Base-by-base conservation (phyloP, 192 early-diverging fungal species). In the Coemansia sp. region DNA sequence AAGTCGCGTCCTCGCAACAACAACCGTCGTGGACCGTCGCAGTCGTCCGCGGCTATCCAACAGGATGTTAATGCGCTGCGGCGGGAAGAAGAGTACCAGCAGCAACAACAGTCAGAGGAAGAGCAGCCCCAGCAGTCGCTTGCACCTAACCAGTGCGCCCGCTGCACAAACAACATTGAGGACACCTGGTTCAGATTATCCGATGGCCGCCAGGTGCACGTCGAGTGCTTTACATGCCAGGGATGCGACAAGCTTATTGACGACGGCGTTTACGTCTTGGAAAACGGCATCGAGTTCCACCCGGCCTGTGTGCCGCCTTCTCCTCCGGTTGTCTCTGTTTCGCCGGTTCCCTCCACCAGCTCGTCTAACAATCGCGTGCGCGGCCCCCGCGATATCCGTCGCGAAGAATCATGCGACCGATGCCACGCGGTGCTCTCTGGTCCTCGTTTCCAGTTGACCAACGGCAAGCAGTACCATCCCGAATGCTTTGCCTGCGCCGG, bases 391-490 rank as follows among this genome's bases (percentile, higher is more conserved):
- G 72, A 69, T 29, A 73, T 61, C 32, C 66, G 70, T 6, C 69
- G 63, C 30, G 69, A 70, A 28, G 79, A 82, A 40, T 7, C 52
- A 1, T 84, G 83, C 68, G 76, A 82, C 64, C 72, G 76, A 17
- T 84, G 83, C 66, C 64, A 49, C 7, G 66, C 51, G 6, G 52
- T 58, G 7, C 67, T 84, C 2, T 57, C 72, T 0, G 83, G 83
- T 4, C 83, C 83, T 4, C 72, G 83, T 31, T 84, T 84, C 75
- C 83, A 84, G 56, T 73, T 84, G 28, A 76, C 83, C 20, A 84
- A 84, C 42, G 83, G 83, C 56, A 81, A 82, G 61, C 75, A 72
- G 71, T 84, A 84, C 63, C 83, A 84, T 33, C 83, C 79, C 1
- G 72, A 82, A 32, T 84, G 83, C 65, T 84, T 84, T 58, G 73